Conservation (phyloP, 1,284 basidiomycete species). For the Fomes fomentarius region DNA sequence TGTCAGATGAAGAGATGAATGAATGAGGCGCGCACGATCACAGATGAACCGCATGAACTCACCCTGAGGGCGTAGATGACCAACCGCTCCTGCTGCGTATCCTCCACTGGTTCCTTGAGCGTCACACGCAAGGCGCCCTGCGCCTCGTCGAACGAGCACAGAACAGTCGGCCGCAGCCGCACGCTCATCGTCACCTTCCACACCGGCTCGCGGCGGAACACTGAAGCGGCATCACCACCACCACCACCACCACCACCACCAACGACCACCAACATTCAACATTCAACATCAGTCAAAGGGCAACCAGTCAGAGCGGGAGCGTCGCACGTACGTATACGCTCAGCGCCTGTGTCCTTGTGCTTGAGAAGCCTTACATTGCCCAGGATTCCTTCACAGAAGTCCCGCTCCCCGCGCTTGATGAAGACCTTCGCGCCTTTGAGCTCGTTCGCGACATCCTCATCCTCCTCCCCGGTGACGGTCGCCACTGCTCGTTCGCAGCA, state of each 20-base stretch:
- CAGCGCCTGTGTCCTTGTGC: constrained; percentile 41
- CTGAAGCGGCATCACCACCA: constrained; percentile 35
- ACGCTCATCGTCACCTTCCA: constrained; percentile 72
- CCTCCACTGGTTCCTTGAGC: constrained; percentile 49
- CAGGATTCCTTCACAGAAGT: constrained; percentile 61
- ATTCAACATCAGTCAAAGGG: no score
- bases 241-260: no score
- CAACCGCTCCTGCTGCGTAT: constrained; percentile 26
- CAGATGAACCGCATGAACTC: no score
- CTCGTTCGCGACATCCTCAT: constrained; percentile 56
- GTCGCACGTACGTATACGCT: constrained; percentile 48
- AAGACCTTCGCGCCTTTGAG: constrained; percentile 63
- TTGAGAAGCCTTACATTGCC: constrained; percentile 62
- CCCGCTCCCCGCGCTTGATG: constrained; percentile 58
- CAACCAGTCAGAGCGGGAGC: neutral
- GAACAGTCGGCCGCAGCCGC: constrained; percentile 51
- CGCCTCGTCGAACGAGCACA: constrained; percentile 57
- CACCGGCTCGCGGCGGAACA: constrained; percentile 68
- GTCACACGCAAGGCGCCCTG: constrained; percentile 59
- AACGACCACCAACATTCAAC: no score
- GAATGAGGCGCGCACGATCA: no score
- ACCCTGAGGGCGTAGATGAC: constrained; percentile 48
- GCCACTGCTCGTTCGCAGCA: constrained; percentile 33
- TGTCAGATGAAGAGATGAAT: neutral
- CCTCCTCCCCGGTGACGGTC: constrained; percentile 61